Conservation (phyloP, 1,139 yeast genomes). For the Komagataea norvegica region DNA sequence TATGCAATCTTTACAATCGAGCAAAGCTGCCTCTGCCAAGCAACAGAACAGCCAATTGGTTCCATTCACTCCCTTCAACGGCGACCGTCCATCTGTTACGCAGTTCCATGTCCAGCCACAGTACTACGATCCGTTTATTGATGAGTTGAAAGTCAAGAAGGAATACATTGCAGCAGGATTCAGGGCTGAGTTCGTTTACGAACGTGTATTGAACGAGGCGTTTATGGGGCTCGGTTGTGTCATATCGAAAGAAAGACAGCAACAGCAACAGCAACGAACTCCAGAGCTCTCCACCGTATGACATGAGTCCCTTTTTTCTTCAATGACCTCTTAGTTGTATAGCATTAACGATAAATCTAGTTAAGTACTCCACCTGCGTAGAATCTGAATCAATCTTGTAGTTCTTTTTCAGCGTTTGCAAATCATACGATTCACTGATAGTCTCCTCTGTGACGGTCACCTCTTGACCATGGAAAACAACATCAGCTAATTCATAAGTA, state of each 20-base stretch:
- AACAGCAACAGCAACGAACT: background rate
- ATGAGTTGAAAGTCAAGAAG: constrained; percentile 55
- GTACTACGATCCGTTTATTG: constrained; percentile 60
- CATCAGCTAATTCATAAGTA: constrained; percentile 14
- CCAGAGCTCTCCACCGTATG: background rate
- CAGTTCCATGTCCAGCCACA: constrained; percentile 38
- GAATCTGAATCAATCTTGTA: constrained; percentile 19
- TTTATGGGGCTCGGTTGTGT: constrained; percentile 85
- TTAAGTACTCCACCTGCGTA: constrained; percentile 7
- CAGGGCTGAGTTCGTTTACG: constrained; percentile 62
- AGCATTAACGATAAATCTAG: constrained; percentile 31
- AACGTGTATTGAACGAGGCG: constrained; percentile 80
- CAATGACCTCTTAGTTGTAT: constrained; percentile 34
- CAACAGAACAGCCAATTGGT: constrained; percentile 1
- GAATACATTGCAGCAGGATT: constrained; percentile 86
- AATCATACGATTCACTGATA: constrained; percentile 30
- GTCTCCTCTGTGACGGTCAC: constrained; percentile 32
- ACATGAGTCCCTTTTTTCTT: background rate
- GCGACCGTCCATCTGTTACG: constrained; percentile 64
- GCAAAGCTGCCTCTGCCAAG: constrained; percentile 24
- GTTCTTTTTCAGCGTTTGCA: constrained; percentile 31
- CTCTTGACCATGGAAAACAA: constrained; percentile 33
- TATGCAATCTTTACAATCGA: constrained; percentile 37
- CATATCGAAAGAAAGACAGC: constrained; percentile 64
- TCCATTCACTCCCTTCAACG: constrained; percentile 93